Evolutionary conservation across 306 rosid genomes (phyloP).

Genomic region (Vigna reflexopilosa): DNA sequence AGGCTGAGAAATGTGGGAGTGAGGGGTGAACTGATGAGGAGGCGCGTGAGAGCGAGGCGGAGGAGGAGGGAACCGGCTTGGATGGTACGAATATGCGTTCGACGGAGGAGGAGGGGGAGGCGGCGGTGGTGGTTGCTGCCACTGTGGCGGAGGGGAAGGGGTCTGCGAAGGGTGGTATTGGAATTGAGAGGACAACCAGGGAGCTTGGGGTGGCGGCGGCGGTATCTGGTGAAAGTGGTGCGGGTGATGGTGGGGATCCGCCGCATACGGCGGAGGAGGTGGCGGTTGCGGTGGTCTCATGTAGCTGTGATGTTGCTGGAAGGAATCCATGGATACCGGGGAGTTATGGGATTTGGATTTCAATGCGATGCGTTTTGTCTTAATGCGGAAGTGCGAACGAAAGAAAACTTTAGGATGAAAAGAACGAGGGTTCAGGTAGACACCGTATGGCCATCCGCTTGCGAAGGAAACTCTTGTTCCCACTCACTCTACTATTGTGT

Average conservation of each 20-base stretch:
- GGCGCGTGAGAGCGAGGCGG: constrained; percentile 58
- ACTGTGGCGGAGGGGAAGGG: constrained; percentile 78
- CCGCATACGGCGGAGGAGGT: constrained; percentile 54
- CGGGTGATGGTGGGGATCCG: constrained; percentile 72
- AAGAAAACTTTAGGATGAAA: constrained; percentile 7
- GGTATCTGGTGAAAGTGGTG: constrained; percentile 59
- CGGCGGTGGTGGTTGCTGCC: constrained; percentile 69
- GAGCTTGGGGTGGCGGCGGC: constrained; percentile 61
- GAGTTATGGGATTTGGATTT: background rate
- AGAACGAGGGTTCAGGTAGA: constrained; percentile 30
- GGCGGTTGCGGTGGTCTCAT: constrained; percentile 64
- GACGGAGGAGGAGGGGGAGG: constrained; percentile 54
- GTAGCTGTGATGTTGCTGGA: constrained; percentile 69
- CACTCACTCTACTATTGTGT: background rate
- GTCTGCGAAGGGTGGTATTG: constrained; percentile 79
- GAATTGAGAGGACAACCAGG: constrained; percentile 77
- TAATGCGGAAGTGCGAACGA: background rate
- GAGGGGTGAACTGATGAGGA: constrained; percentile 61
- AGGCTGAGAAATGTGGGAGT: constrained; percentile 71
- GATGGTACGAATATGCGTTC: constrained; percentile 68
- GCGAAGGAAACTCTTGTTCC: constrained; percentile 26
- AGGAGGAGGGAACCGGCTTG: constrained; percentile 62
- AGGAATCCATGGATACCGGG: constrained; percentile 63
- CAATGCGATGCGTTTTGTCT: constrained; percentile 32
- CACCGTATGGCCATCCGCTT: constrained; percentile 26